Evolutionary conservation across 2,329 filamentous ascomycete species (phyloP).

Genomic region (Hawksworthiomyces lignivorus): DNA sequence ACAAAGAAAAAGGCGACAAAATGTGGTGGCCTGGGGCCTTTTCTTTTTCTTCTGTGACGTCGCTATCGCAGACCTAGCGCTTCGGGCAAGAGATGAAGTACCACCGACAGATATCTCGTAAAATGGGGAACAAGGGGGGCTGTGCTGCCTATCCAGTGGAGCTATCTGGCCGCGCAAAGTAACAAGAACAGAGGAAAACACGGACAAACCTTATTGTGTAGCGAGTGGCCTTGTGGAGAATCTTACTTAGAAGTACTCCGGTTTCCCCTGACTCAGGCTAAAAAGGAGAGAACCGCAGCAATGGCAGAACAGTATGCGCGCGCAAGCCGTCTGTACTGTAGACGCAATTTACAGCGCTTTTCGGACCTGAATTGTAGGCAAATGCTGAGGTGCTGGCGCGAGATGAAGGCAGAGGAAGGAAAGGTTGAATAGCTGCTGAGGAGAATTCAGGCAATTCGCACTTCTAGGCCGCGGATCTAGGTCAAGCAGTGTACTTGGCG

Average conservation of each 20-base stretch:
- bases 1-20: background rate
- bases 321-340: too few relatives aligned
- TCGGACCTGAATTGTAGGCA: too few relatives aligned
- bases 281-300: too few relatives aligned
- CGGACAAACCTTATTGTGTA: conserved; percentile 7
- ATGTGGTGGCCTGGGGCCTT: background rate
- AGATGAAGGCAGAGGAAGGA: background rate
- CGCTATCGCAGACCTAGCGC: background rate
- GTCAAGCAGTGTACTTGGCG: background rate
- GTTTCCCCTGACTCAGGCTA: background rate
- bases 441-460: conserved; percentile 2
- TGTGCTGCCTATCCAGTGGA: background rate
- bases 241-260: too few relatives aligned
- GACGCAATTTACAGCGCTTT: too few relatives aligned
- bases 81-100: background rate
- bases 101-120: background rate
- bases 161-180: background rate
- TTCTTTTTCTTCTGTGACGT: background rate
- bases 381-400: too few relatives aligned
- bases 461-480: too few relatives aligned
- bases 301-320: background rate
- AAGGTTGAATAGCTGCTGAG: background rate
- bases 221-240: background rate
- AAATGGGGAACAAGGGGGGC: conserved; percentile 2
- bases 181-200: background rate